phyloP scores from a whole-genome alignment of 2,329 filamentous ascomycete species.

The Sclerotinia minor region DNA sequence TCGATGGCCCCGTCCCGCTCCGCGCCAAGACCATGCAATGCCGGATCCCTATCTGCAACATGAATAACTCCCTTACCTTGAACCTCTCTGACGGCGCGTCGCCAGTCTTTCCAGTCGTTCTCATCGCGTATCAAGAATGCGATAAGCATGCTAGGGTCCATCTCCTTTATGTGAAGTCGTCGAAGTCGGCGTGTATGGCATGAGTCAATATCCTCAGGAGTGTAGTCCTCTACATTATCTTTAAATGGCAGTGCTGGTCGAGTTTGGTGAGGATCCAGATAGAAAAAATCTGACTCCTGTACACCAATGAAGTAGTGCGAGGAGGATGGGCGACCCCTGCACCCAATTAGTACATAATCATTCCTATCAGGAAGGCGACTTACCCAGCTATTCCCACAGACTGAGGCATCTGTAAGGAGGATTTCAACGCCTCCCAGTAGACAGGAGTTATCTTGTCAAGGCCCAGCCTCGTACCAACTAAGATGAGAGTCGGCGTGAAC shows the following conservation, averaged over 20 bases:
- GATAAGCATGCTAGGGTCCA: conserved; percentile 98
- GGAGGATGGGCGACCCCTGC: conserved; percentile 84
- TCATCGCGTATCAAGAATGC: conserved; percentile 84
- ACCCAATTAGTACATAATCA: conserved; percentile 27
- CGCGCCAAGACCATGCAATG: conserved; percentile 50
- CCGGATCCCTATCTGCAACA: conserved; percentile 70
- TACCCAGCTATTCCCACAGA: conserved; percentile 96
- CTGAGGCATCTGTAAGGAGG: conserved; percentile 81
- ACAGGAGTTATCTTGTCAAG: conserved; percentile 93
- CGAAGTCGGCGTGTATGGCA: conserved; percentile 87
- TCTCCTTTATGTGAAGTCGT: conserved; percentile 80
- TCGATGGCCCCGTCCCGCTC: conserved; percentile 77
- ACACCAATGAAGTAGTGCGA: conserved; percentile 70
- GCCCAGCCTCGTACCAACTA: conserved; percentile 85
- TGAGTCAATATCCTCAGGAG: conserved; percentile 70
- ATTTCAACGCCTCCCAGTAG: conserved; percentile 91
- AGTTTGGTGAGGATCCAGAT: conserved; percentile 90
- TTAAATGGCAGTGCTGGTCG: conserved; percentile 71
- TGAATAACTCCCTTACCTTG: conserved; percentile 85
- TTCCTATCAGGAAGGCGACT: conserved; percentile 27
- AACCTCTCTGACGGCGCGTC: conserved; percentile 69
- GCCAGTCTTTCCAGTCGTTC: conserved; percentile 83
- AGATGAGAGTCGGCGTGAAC: conserved; percentile 82
- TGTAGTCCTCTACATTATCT: conserved; percentile 58
- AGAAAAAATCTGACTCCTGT: conserved; percentile 81